Base-by-base conservation (phyloP, 75 land plant genomes). In the Sequoiadendron giganteum region DNA sequence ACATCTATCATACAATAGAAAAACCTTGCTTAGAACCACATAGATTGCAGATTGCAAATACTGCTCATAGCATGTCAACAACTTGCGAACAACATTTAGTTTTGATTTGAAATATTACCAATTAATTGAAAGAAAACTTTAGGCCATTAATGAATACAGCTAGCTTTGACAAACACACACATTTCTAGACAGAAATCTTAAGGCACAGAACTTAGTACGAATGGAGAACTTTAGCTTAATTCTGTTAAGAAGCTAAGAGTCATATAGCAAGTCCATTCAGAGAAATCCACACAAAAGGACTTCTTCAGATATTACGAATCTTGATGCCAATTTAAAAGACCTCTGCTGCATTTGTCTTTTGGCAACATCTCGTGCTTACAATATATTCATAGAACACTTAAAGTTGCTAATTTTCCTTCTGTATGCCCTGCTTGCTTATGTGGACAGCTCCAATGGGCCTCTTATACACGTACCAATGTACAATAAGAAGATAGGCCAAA, bases 401-500 rank as follows among this genome's bases (percentile, higher is more conserved):
- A 77, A 3, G 77, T 75, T 75, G 77, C 39, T 75, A 32, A 34
- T 34, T 4, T 75, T 39, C 38, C 77, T 75, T 30, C 16, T 38
- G 38, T 5, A 15, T 19, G 21, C 10, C 28, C 18, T 36, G 43
- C 21, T 39, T 40, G 42, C 45, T 39, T 18, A 38, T 42, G 39
- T 36, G 42, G 21, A 40, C 1, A 19, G 28, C 58, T 11, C 86
- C 86, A 28, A 40, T 32, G 3, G 86, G 40, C 91, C 91, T 94
- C 89, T 93, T 97, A 89, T 96, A 96, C 10, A 38, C 91, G 88
- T 93, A 95, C 92, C 92, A 91, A 39, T 88, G 91, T 3, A 97
- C 92, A 81, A 95, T 91, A 70, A 87, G 52, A 9, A 96, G 85
- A 84, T 93, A 97, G 13, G 89, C 88, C 5, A 88, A 11, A 38